Base-by-base conservation (phyloP, 768 basidiomycete species). In the Chalciporus sphaerocephalus region DNA sequence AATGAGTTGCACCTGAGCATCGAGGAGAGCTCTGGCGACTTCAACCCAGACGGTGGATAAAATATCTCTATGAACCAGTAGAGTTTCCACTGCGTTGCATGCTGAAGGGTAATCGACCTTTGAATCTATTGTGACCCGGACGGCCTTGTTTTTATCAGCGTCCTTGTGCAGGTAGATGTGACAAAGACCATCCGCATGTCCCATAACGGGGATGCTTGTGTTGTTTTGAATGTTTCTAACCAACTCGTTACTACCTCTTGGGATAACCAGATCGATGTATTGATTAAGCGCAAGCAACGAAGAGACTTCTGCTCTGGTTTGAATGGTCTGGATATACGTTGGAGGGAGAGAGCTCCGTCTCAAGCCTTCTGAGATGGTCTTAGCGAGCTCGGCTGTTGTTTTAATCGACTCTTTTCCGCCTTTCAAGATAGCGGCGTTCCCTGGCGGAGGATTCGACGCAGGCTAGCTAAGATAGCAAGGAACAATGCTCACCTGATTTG, bases 161-260 rank as follows among this genome's bases (percentile, higher is more conserved):
- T 75, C 72, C 55, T 87, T 83, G 64, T 99, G 95, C 5, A 99
- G 68, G 64, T 85, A 98, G 5, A 96, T 81, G 16, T 83, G 79
- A 64, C 96, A 99, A 8, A 98, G 70, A 2, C 96, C 96, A 65
- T 99, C 96, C 6, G 96, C 94, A 60, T 99, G 96, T 1, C 96
- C 96, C 93, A 99, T 97, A 35, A 99, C 96, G 2, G 96, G 87
- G 49, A 99, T 98, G 47, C 87, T 76, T 0, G 95, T 96, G 52
- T 73, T 80, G 46, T 87, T 86, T 63, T 98, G 92, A 47, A 99
- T 96, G 63, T 73, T 87, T 55, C 71, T 75, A 21, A 98, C 96
- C 11, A 99, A 81, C 51, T 76, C 79, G 55, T 95, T 95, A 59
- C 94, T 93, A 6, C 96, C 96, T 43, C 96, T 75, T 1, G 96